Base-by-base conservation (phyloP, 306 rosid genomes). In the Sindora glabra region DNA sequence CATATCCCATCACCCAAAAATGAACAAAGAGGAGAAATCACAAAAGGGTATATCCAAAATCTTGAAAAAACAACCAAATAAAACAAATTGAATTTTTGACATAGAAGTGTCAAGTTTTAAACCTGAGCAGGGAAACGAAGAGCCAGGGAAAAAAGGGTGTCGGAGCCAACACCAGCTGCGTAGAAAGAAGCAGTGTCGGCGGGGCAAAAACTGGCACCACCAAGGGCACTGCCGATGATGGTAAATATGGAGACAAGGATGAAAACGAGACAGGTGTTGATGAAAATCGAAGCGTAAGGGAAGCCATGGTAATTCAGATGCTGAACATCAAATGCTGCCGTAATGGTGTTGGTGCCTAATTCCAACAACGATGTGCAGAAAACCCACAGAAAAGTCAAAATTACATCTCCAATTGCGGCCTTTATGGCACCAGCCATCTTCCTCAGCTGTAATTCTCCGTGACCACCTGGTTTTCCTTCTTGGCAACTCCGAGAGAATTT, bases 171-270 rank as follows among this genome's bases (percentile, higher is more conserved):
- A 19, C 97, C 95, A 44, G 82, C 83, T 1, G 90, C 87, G 21
- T 90, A 90, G 21, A 86, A 90, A 16, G 97, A 56, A 48, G 94
- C 97, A 2, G 81, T 84, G 15, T 75, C 82, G 2, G 95, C 84
- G 56, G 97, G 97, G 64, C 86, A 86, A 78, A 90, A 90, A 84
- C 95, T 90, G 51, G 95, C 97, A 1, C 97, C 97, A 57, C 95
- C 97, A 65, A 90, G 40, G 32, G 74, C 68, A 55, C 50, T 73
- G 5, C 88, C 95, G 21, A 90, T 48, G 11, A 76, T 3, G 56
- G 73, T 75, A 59, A 90, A 90, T 16, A 81, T n/a, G 5, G 82
- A 69, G 33, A 86, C 90, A 13, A 90, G 83, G 6, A 80, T 0
- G 62, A 90, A 90, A 4, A 90, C 75, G 5, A 86, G 79, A 16